Percentiles rank a stretch among this genome's conserved stretches.
These are phyloP conservation scores for Picochlorum sp. DNA, from an alignment of 139 green algal genomes.

Conservation along the genomic window DNA sequence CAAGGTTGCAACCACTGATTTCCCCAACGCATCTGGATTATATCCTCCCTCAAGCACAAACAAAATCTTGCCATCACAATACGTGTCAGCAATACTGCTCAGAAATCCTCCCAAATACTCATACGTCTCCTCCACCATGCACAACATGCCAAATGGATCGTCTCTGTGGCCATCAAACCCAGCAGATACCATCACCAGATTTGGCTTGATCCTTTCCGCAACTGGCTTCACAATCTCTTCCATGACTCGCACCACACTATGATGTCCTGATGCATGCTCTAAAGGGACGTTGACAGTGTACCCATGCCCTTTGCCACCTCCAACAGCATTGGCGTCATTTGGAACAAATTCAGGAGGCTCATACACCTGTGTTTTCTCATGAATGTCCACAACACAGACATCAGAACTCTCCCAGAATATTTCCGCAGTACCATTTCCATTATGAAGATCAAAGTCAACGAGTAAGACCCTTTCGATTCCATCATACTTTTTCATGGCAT, in stretches of 20 bases:
- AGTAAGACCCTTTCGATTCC: conserved; percentile 2
- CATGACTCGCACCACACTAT: neutral
- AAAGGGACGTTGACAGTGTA: conserved; percentile 10
- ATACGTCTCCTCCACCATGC: neutral
- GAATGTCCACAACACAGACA: conserved; percentile 7
- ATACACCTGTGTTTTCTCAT: conserved; percentile 8
- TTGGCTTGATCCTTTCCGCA: conserved; percentile 1
- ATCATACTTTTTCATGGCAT: conserved; percentile 3
- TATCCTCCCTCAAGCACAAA: conserved; percentile 31
- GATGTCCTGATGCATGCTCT: neutral
- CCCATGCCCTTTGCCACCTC: neutral
- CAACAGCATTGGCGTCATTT: neutral
- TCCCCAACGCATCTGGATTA: conserved; percentile 15
- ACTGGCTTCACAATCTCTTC: conserved; percentile 5
- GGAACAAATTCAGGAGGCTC: conserved; percentile 2
- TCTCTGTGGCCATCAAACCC: conserved; percentile 9
- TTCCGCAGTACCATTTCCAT: conserved; percentile 10
- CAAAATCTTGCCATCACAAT: conserved; percentile 12
- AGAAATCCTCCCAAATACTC: conserved; percentile 1
- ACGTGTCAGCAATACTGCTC: neutral
- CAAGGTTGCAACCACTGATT: conserved; percentile 13
- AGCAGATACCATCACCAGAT: conserved; percentile 1
- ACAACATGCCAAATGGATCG: conserved; percentile 2
- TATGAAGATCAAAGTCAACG: conserved; percentile 15
- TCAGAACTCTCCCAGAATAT: neutral